A percentile compares a stretch with the other conserved stretches of the same genome.
Evolutionary conservation across 2,329 filamentous ascomycete species (phyloP).

Genomic region (Ophiocordyceps robertsii): DNA sequence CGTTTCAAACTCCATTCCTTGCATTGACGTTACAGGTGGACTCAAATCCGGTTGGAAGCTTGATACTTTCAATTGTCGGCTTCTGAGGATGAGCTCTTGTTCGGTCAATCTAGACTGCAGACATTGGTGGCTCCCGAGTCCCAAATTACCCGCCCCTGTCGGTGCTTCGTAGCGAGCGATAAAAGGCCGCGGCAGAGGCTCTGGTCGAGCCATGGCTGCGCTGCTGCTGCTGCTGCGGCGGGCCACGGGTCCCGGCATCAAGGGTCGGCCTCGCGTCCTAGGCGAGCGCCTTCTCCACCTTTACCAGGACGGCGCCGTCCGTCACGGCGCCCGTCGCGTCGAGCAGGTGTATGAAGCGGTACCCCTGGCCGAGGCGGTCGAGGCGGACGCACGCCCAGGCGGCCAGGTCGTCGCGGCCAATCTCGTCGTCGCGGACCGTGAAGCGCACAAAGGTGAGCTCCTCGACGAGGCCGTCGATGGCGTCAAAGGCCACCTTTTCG

Average conservation of each 20-base stretch:
- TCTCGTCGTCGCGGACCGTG: conserved; percentile 78
- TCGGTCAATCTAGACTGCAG: too few species aligned
- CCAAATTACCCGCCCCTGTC: too few species aligned
- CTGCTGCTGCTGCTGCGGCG: too few species aligned
- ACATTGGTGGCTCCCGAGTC: too few species aligned
- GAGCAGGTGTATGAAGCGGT: conserved; percentile 63
- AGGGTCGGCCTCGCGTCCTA: not conserved
- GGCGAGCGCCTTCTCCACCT: conserved; percentile 49
- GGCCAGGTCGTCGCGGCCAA: conserved; percentile 63
- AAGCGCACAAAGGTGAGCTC: conserved; percentile 66
- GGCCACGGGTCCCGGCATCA: too few species aligned
- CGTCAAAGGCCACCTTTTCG: conserved; percentile 43
- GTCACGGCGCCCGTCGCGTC: conserved; percentile 54
- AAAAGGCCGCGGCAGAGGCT: not conserved
- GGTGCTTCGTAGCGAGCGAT: not conserved
- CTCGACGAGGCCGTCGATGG: conserved; percentile 44
- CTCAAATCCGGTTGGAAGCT: too few species aligned
- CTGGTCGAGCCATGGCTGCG: too few species aligned
- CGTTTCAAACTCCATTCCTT: too few species aligned
- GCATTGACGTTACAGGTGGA: too few species aligned
- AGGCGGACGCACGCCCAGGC: conserved; percentile 84
- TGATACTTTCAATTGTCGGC: too few species aligned
- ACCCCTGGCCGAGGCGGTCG: conserved; percentile 64
- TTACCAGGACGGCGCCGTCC: conserved; percentile 59
- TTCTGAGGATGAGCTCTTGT: too few species aligned